Percentiles rank a stretch among this genome's conserved stretches.
These are phyloP conservation scores for Argentina anserina DNA, from an alignment of 306 rosid genomes.

Conservation along the genomic window DNA sequence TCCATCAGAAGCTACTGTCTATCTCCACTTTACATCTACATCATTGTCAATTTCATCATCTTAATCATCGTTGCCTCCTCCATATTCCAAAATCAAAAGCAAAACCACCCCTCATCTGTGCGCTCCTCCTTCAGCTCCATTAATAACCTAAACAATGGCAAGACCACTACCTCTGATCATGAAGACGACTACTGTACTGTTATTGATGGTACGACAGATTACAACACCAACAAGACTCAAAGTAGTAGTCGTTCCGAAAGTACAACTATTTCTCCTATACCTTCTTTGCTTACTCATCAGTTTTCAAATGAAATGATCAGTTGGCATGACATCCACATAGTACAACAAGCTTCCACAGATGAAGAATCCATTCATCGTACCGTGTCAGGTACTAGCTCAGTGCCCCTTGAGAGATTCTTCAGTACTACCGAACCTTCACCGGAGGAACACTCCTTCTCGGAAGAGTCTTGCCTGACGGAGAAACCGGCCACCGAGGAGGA, in stretches of 20 bases:
- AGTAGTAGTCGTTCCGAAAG: neutral
- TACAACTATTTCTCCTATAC: neutral
- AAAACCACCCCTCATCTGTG: slow-evolving; percentile 10
- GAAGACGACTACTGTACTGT: neutral
- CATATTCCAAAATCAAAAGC: slow-evolving; percentile 31
- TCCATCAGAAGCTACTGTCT: slow-evolving; percentile 44
- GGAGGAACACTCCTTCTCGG: slow-evolving; percentile 24
- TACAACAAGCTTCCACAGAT: neutral
- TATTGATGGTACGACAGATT: neutral
- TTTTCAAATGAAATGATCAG: slow-evolving; percentile 13
- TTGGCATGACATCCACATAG: slow-evolving; percentile 16
- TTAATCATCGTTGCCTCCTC: slow-evolving; percentile 62
- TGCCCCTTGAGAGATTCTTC: no score
- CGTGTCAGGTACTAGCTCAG: slow-evolving; percentile 3
- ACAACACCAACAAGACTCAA: neutral
- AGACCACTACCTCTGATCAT: neutral
- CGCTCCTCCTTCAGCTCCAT: neutral
- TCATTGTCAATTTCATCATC: slow-evolving; percentile 74
- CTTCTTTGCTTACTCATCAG: neutral
- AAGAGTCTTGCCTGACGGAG: slow-evolving; percentile 18
- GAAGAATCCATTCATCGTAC: neutral
- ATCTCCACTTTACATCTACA: slow-evolving; percentile 53
- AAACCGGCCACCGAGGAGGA: neutral
- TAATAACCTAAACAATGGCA: neutral
- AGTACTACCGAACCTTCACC: slow-evolving; percentile 19